Evolutionary conservation across 768 basidiomycete genomes (phyloP).

Genomic region (Arthromyces matolae): DNA sequence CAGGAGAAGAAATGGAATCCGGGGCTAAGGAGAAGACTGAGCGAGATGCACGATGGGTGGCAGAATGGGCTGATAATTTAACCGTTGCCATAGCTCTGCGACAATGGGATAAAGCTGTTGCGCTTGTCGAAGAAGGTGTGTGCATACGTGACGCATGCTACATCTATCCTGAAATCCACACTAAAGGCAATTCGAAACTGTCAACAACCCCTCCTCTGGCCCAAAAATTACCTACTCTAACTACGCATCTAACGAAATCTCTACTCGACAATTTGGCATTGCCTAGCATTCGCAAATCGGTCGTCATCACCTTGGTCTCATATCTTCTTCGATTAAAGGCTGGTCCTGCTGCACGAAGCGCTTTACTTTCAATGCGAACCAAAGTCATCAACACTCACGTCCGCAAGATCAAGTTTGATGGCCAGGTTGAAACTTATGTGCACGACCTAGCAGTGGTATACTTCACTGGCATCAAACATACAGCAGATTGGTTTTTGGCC

Average conservation of each 20-base stretch:
- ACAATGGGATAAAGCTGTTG: conserved; percentile 86
- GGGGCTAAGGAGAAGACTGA: conserved; percentile 73
- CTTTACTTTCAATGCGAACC: conserved; percentile 77
- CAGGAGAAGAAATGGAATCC: conserved; percentile 33
- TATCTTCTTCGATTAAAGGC: conserved; percentile 74
- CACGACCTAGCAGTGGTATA: conserved; percentile 84
- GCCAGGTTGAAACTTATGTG: conserved; percentile 81
- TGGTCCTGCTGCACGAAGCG: conserved; percentile 71
- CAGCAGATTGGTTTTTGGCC: conserved; percentile 95
- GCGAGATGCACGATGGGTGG: conserved; percentile 80
- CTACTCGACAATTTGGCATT: conserved; percentile 72
- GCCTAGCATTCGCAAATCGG: conserved; percentile 73
- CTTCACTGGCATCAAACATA: conserved; percentile 95
- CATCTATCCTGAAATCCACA: neutral
- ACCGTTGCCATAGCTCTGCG: conserved; percentile 88
- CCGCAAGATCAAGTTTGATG: conserved; percentile 88
- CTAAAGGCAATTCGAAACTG: conserved; percentile 58
- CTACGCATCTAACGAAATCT: conserved; percentile 62
- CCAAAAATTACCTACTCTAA: conserved; percentile 62
- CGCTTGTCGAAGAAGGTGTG: conserved; percentile 77
- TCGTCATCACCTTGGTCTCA: conserved; percentile 65
- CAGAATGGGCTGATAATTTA: conserved; percentile 88
- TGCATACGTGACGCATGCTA: neutral
- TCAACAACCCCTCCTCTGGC: conserved; percentile 48
- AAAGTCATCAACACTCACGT: conserved; percentile 72